Evolutionary conservation across 768 basidiomycete genomes (phyloP).

Genomic region (Leccinum arenicola): DNA sequence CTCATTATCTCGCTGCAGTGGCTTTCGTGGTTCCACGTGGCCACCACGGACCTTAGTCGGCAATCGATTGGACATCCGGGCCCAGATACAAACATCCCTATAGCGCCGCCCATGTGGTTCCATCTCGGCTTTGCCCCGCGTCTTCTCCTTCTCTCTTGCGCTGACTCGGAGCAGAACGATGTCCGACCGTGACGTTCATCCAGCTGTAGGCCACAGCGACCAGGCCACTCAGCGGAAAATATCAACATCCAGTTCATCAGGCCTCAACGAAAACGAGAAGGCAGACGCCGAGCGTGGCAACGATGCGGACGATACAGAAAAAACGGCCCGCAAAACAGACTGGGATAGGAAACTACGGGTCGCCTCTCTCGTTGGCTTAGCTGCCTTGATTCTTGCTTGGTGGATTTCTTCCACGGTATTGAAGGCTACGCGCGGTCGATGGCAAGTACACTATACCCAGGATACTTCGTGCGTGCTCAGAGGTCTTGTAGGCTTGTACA

Average conservation of each 20-base stretch:
- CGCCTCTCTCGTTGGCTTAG: constrained; percentile 50
- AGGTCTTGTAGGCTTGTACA: constrained; percentile 62
- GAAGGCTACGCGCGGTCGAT: constrained; percentile 68
- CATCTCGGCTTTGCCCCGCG: constrained; percentile 2
- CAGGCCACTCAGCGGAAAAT: constrained; percentile 21
- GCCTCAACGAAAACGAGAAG: constrained; percentile 4
- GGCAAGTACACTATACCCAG: constrained; percentile 39
- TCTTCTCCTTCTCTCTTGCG: not conserved
- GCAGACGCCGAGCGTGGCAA: constrained; percentile 20
- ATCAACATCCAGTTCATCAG: constrained; percentile 14
- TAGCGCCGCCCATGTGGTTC: not conserved
- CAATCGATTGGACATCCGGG: not conserved
- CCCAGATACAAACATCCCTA: not conserved
- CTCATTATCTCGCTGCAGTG: not conserved
- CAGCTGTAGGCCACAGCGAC: not conserved
- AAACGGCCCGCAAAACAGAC: not conserved
- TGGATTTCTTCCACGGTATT: constrained; percentile 79
- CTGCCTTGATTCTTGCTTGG: constrained; percentile 72
- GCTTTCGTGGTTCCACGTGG: constrained; percentile 2
- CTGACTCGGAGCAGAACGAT: constrained; percentile 14
- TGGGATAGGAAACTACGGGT: constrained; percentile 34
- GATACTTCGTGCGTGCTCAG: constrained; percentile 1
- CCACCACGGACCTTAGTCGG: not conserved
- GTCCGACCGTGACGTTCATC: constrained; percentile 7
- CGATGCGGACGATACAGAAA: constrained; percentile 10